Evolutionary conservation across 139 green algal species (phyloP).

Genomic region (Chlamydomonas incerta): DNA sequence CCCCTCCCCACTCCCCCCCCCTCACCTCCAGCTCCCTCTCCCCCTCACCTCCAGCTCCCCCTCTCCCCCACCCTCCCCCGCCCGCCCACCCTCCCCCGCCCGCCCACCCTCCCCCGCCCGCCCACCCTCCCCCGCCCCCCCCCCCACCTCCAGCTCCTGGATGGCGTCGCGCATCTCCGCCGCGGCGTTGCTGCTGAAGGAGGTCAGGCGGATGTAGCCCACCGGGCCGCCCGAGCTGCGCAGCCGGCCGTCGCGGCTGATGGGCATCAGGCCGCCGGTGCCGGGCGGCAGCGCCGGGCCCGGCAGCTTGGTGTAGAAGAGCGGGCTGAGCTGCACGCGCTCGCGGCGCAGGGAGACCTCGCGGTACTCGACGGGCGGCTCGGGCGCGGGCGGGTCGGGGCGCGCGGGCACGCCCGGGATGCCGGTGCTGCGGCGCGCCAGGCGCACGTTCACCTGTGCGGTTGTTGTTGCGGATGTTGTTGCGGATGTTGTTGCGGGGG

Average conservation of each 20-base stretch:
- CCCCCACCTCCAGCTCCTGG: constrained; percentile 70
- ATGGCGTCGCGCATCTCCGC: constrained; percentile 85
- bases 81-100: not conserved
- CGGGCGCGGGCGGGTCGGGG: constrained; percentile 56
- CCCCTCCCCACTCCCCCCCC: not conserved
- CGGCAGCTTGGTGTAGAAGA: constrained; percentile 75
- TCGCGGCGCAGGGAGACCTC: constrained; percentile 77
- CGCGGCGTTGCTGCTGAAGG: constrained; percentile 85
- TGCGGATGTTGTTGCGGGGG: too few relatives aligned
- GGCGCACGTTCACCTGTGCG: constrained; percentile 55
- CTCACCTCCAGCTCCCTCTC: not conserved
- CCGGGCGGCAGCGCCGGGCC: not conserved
- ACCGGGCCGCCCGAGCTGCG: constrained; percentile 13
- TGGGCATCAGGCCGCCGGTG: constrained; percentile 4
- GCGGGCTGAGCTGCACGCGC: constrained; percentile 79
- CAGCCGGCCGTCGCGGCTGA: constrained; percentile 5
- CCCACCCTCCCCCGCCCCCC: not conserved
- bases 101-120: not conserved
- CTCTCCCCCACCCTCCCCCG: not conserved
- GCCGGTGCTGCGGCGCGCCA: constrained; percentile 69
- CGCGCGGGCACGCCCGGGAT: constrained; percentile 81
- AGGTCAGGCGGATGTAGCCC: constrained; percentile 90
- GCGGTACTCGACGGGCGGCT: not conserved
- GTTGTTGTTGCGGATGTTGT: too few relatives aligned
- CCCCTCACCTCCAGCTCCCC: not conserved